Base-by-base conservation (phyloP, 2,329 filamentous ascomycete genomes). In the Onygenales sp. region DNA sequence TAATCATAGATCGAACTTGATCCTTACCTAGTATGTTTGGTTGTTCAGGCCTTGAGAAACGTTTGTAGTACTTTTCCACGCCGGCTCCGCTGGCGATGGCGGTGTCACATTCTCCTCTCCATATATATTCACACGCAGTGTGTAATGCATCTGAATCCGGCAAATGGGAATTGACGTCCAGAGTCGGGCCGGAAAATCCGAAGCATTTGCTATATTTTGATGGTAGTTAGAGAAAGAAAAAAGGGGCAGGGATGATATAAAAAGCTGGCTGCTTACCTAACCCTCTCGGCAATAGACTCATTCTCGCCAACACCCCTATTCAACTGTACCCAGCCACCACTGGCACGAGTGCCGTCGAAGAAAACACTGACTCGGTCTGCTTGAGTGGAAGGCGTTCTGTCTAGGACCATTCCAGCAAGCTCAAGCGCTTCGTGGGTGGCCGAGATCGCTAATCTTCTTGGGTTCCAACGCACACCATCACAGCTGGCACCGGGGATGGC, bases 361-460 rank as follows among this genome's bases (percentile, higher is more conserved):
- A 86, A 90, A 0, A 84, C 85, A 40, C 85, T 86, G 48, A 89
- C 82, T 2, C 81, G 75, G 65, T 82, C 75, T 11, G 80, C 70
- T 63, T 81, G 79, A 1, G 83, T 87, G 0, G 84, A 85, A 0
- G 84, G 79, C 0, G 84, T 87, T 50, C 85, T 76, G 67, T 87
- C 86, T 0, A 85, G 83, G 5, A 88, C 83, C 61, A 88, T 87
- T 1, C 87, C 87, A 32, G 85, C 84, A 82, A 88, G 88, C 66
- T 93, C 88, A 49, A 92, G 75, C 0, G 88, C 87, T 64, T 92
- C 87, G 61, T 90, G 92, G 0, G 86, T 86, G 2, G 87, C 89
- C 6, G 84, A 81, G 17, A 93, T 72, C 3, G 86, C 85, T 60
- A 91, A 76, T 61, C 88, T 80, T 66, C 89, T 27, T 87, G 79